These are phyloP conservation scores for Rugiboletus extremiorientalis DNA, from an alignment of 1,284 basidiomycete species.

Conservation along the genomic window DNA sequence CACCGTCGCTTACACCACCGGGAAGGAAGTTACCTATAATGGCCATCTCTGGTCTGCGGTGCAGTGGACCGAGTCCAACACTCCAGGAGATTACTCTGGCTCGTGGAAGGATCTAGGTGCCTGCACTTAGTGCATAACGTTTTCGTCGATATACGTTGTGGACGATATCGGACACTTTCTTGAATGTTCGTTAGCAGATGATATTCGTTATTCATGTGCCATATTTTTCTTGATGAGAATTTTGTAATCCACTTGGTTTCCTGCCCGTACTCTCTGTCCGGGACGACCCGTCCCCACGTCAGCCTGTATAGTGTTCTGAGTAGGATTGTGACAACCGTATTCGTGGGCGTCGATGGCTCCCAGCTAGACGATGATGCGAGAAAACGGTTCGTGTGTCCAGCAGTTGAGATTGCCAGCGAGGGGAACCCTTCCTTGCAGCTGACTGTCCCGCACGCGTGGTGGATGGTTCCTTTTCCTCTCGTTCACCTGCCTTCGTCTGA, in stretches of 20 bases:
- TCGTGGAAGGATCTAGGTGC: slow-evolving; percentile 27
- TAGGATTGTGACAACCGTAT: neutral
- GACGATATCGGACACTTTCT: neutral
- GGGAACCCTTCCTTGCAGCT: slow-evolving; percentile 60
- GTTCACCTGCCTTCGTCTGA: slow-evolving; percentile 58
- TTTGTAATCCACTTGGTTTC: slow-evolving; percentile 59
- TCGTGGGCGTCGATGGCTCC: neutral
- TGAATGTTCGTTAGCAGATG: too few species aligned
- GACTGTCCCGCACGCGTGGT: slow-evolving; percentile 66
- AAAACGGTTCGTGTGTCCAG: slow-evolving; percentile 19
- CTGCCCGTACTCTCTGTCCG: slow-evolving; percentile 59
- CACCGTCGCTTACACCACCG: slow-evolving; percentile 14
- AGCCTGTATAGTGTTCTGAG: neutral
- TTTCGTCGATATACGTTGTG: neutral
- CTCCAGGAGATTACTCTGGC: slow-evolving; percentile 28
- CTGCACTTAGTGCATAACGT: slow-evolving; percentile 7
- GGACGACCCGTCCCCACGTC: slow-evolving; percentile 25
- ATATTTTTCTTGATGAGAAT: slow-evolving; percentile 4
- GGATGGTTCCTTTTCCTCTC: slow-evolving; percentile 72
- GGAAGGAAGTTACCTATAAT: slow-evolving; percentile 16
- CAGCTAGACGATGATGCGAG: neutral
- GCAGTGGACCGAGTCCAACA: slow-evolving; percentile 25
- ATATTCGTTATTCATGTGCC: neutral
- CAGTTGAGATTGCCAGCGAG: slow-evolving; percentile 18
- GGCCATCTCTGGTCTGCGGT: slow-evolving; percentile 22